These are phyloP conservation scores for Colletotrichum lini DNA, from an alignment of 2,329 filamentous ascomycete species.

Conservation along the genomic window DNA sequence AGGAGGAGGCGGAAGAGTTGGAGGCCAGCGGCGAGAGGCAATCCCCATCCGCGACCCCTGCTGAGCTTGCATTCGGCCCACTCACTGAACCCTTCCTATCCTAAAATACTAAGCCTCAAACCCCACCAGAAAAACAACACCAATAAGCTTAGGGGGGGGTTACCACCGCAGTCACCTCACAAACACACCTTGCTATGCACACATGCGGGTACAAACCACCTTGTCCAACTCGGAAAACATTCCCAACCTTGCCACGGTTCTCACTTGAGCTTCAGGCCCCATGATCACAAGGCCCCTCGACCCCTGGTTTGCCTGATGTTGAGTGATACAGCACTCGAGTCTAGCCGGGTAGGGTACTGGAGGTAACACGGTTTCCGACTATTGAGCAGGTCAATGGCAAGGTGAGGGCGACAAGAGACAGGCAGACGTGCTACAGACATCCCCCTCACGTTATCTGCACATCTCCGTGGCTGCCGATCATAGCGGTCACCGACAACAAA, in stretches of 20 bases:
- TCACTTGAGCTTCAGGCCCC: not conserved
- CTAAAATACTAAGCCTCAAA: constrained; percentile 27
- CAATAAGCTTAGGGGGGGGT: constrained; percentile 12
- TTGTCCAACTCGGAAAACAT: constrained; percentile 15
- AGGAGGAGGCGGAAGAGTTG: not conserved
- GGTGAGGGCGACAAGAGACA: constrained; percentile 1
- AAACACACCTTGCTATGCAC: not conserved
- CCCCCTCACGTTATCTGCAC: not conserved
- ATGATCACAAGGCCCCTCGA: not conserved
- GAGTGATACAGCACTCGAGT: constrained; percentile 16
- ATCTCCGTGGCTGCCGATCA: not conserved
- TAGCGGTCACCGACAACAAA: constrained; percentile 5
- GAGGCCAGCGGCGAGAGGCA: not conserved
- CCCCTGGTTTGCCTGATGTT: constrained; percentile 26
- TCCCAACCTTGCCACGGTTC: constrained; percentile 20
- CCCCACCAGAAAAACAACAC: constrained; percentile 37
- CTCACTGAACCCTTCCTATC: constrained; percentile 30
- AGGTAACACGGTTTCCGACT: not conserved
- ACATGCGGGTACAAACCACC: not conserved
- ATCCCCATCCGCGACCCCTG: constrained; percentile 27
- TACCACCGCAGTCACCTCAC: not conserved
- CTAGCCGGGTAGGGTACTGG: not conserved
- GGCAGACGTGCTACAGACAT: constrained; percentile 3
- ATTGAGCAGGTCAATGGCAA: constrained; percentile 8
- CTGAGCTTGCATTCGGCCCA: constrained; percentile 5